phyloP scores from a whole-genome alignment of 192 early-diverging fungal genomes.

The Martensiomyces pterosporus region DNA sequence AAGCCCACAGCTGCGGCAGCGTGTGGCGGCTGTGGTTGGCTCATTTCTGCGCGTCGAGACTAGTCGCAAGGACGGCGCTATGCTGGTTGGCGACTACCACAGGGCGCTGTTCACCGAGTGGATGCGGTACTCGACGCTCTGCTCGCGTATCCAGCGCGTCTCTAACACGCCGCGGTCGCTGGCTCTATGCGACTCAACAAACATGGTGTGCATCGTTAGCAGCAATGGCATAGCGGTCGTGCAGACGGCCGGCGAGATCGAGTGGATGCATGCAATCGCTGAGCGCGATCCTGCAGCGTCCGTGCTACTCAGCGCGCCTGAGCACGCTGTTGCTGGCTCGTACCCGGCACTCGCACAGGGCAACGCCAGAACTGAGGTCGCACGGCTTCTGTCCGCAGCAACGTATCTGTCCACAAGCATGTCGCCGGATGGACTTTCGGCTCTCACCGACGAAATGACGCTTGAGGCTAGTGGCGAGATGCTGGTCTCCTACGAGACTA shows the following conservation, averaged over 20 bases:
- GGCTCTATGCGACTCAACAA: conserved; percentile 21
- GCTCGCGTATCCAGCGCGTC: conserved; percentile 37
- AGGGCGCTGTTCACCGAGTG: conserved; percentile 44
- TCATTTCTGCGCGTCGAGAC: conserved; percentile 25
- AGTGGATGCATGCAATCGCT: conserved; percentile 34
- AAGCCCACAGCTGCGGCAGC: conserved; percentile 26
- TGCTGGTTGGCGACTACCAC: conserved; percentile 27
- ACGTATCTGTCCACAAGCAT: conserved; percentile 14
- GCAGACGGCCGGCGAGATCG: conserved; percentile 25
- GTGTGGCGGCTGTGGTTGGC: conserved; percentile 26
- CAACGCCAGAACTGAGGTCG: conserved; percentile 20
- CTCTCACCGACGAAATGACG: conserved; percentile 26
- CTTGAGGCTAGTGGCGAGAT: conserved; percentile 35
- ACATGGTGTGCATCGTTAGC: conserved; percentile 28
- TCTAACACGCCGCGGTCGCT: conserved; percentile 31
- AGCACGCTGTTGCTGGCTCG: neutral
- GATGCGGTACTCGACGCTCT: conserved; percentile 50
- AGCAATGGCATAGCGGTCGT: conserved; percentile 13
- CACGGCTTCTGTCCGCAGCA: conserved; percentile 22
- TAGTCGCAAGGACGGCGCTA: conserved; percentile 11
- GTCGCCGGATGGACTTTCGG: conserved; percentile 5
- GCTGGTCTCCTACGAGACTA: conserved; percentile 33
- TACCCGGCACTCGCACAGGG: conserved; percentile 25
- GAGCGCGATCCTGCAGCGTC: conserved; percentile 17
- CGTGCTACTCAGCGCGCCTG: conserved; percentile 33